Evolutionary conservation across 1,284 basidiomycete species (phyloP).

Genomic region (Ceraceosorus bombacis): DNA sequence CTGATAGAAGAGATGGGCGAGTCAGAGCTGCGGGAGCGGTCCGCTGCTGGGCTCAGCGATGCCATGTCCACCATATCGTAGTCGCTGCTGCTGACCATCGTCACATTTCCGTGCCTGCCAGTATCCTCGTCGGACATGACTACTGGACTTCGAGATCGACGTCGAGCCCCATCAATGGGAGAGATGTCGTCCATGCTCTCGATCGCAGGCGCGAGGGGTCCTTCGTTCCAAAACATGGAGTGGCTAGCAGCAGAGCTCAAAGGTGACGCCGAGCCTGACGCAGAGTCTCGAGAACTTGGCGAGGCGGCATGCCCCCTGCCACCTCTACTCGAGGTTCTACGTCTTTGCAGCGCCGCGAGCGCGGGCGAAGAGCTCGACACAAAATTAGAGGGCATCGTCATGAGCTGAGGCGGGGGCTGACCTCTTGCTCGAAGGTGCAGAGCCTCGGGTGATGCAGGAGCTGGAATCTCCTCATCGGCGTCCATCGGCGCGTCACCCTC

Average conservation of each 20-base stretch:
- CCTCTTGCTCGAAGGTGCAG: too few species aligned
- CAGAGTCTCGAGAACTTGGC: neutral
- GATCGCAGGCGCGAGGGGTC: neutral
- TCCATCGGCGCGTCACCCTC: conserved; percentile 22
- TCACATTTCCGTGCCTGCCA: neutral
- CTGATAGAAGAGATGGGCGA: conserved; percentile 10
- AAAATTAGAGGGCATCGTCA: neutral
- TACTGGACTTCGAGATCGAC: neutral
- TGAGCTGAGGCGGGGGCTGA: neutral
- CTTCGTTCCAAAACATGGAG: neutral
- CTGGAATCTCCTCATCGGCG: conserved; percentile 12
- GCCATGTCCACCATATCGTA: neutral
- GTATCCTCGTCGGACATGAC: neutral
- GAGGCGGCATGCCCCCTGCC: neutral
- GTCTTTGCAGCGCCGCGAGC: neutral
- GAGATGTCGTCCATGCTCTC: neutral
- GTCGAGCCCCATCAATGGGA: neutral
- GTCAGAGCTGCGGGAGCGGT: neutral
- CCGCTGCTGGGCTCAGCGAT: neutral
- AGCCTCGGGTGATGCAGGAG: conserved; percentile 9
- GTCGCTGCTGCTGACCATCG: neutral
- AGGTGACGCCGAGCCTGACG: neutral
- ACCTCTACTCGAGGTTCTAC: neutral
- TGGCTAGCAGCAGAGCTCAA: neutral
- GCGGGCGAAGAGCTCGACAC: neutral